A percentile compares a stretch with the other conserved stretches of the same genome.
phyloP scores from a whole-genome alignment of 352 stramenopile genomes.

The Aphanomyces invadans region DNA sequence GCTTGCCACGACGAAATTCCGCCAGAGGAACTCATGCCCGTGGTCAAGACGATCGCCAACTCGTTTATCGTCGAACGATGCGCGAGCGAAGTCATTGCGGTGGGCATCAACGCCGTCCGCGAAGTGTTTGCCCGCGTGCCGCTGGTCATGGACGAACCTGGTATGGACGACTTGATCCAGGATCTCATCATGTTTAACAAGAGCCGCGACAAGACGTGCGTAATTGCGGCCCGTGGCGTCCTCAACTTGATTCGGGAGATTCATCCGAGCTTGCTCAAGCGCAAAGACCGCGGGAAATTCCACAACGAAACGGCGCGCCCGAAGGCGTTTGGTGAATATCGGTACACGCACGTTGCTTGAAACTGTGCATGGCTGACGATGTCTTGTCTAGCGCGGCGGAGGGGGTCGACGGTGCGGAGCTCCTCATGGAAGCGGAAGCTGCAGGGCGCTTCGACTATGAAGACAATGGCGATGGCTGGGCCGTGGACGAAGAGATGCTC shows the following conservation, averaged over 20 bases:
- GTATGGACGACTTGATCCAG: conserved; percentile 81
- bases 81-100: conserved; percentile 93
- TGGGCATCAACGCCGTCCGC: conserved; percentile 96
- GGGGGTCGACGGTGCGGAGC: conserved; percentile 93
- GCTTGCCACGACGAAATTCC: conserved; percentile 96
- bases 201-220: conserved; percentile 93
- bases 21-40: conserved; percentile 92
- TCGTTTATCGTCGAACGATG: conserved; percentile 98
- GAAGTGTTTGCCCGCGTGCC: conserved; percentile 94
- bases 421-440: conserved; percentile 82
- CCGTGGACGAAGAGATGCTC: conserved; percentile 56
- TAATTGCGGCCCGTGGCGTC: conserved; percentile 93
- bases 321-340: conserved; percentile 86
- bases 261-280: conserved; percentile 92
- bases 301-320: conserved; percentile 77
- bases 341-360: conserved; percentile 21
- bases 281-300: conserved; percentile 94
- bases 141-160: conserved; percentile 90
- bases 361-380: too few species aligned
- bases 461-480: conserved; percentile 78
- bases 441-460: conserved; percentile 67
- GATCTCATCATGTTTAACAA: conserved; percentile 96
- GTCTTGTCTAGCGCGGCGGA: conserved; percentile 49
- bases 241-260: conserved; percentile 96
- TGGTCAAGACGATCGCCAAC: conserved; percentile 96